Evolutionary conservation across 345 rosid genomes (phyloP).

Genomic region (Ricinus communis): DNA sequence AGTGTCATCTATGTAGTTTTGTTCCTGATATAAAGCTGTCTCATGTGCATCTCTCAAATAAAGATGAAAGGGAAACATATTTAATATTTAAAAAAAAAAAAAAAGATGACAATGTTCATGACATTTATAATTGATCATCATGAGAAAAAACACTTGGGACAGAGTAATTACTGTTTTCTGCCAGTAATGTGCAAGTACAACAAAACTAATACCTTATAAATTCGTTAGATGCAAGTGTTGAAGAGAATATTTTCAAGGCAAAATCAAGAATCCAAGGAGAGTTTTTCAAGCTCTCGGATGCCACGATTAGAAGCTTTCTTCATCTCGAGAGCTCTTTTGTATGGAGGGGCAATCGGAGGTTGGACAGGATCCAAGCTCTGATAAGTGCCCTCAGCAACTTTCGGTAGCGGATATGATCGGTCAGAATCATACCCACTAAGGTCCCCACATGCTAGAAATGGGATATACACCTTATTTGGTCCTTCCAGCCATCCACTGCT

Average conservation of each 20-base stretch:
- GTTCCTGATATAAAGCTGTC: neutral
- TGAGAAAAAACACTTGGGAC: neutral
- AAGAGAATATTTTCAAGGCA: neutral
- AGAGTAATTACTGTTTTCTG: conserved; percentile 8
- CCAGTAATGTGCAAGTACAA: conserved; percentile 9
- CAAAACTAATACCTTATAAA: conserved; percentile 15
- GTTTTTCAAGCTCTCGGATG: conserved; percentile 41
- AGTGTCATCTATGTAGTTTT: neutral
- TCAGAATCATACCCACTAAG: conserved; percentile 88
- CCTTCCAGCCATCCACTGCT: conserved; percentile 92
- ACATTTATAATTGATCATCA: conserved; percentile 13
- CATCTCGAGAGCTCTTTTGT: conserved; percentile 81
- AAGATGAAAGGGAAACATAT: neutral
- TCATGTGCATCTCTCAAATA: neutral
- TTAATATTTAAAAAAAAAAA: neutral
- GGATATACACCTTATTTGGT: conserved; percentile 85
- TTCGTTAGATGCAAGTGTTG: conserved; percentile 18
- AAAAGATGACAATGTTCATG: neutral
- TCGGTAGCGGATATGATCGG: conserved; percentile 84
- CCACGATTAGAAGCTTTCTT: conserved; percentile 83
- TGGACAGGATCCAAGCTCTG: conserved; percentile 89
- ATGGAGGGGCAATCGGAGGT: conserved; percentile 92
- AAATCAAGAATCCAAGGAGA: conserved; percentile 41
- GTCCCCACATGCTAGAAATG: conserved; percentile 88
- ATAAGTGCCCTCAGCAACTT: conserved; percentile 68